A percentile compares a stretch with the other conserved stretches of the same genome.
Conservation (phyloP, 2,329 filamentous ascomycete genomes). For the Colletotrichum chlorophyti region DNA sequence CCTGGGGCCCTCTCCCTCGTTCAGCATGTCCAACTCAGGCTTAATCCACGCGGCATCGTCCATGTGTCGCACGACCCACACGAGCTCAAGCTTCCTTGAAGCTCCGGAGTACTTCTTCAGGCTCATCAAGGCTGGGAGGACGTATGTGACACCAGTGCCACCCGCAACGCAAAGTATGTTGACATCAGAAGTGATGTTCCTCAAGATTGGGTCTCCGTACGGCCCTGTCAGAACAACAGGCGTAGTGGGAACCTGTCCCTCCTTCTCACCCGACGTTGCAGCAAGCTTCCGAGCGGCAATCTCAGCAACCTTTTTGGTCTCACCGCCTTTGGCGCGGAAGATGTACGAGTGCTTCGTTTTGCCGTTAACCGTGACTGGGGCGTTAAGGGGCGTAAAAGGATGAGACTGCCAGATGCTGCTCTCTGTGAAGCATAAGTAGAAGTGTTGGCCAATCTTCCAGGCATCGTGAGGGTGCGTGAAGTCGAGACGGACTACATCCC, state of each 20-base stretch:
- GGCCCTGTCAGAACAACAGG: conserved; percentile 68
- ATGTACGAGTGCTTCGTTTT: conserved; percentile 61
- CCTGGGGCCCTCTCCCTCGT: conserved; percentile 39
- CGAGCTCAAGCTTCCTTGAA: conserved; percentile 60
- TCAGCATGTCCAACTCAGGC: conserved; percentile 60
- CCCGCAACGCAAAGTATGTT: conserved; percentile 49
- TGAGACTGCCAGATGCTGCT: conserved; percentile 76
- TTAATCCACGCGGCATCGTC: conserved; percentile 64
- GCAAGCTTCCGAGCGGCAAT: conserved; percentile 48
- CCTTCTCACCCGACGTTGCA: conserved; percentile 10
- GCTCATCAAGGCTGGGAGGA: conserved; percentile 52
- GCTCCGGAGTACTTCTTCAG: conserved; percentile 35
- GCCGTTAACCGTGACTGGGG: conserved; percentile 50
- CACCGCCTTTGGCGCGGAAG: conserved; percentile 63
- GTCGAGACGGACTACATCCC: conserved; percentile 70
- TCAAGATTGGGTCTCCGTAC: conserved; percentile 62
- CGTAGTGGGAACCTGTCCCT: conserved; percentile 44
- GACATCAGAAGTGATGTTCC: conserved; percentile 45
- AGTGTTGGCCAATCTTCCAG: conserved; percentile 75
- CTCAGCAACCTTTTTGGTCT: conserved; percentile 62
- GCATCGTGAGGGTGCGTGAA: conserved; percentile 65
- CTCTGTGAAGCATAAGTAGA: conserved; percentile 72
- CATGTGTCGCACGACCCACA: conserved; percentile 67
- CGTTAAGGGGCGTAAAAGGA: conserved; percentile 70
- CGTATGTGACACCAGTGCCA: conserved; percentile 48